phyloP scores from a whole-genome alignment of 257 asterid genomes.

The Solanum pennellii region DNA sequence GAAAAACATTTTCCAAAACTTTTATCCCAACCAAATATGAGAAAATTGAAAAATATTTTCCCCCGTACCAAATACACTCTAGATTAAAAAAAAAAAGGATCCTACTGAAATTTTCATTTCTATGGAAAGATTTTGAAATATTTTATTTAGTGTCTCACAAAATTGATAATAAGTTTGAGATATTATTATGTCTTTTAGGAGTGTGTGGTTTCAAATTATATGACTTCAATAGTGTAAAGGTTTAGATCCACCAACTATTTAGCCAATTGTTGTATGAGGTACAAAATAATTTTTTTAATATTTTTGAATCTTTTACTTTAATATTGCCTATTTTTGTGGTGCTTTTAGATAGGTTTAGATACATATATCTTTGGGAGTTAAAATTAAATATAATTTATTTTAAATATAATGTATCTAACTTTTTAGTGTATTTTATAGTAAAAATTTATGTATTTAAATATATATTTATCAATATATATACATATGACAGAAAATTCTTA shows the following conservation, averaged over 20 bases:
- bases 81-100: neutral
- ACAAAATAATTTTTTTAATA: too few species aligned
- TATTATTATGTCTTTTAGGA: neutral
- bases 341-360: too few species aligned
- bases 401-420: too few species aligned
- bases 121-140: neutral
- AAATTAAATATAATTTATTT: too few species aligned
- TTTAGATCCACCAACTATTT: neutral
- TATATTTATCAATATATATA: too few species aligned
- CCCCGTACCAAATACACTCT: too few species aligned
- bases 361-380: fast-evolving
- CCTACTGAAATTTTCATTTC: neutral
- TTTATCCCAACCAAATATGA: too few species aligned
- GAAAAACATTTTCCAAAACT: too few species aligned
- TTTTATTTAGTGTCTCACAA: neutral
- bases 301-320: too few species aligned
- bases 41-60: neutral
- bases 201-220: neutral
- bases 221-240: neutral
- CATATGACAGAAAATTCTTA: fast-evolving
- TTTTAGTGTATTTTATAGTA: fast-evolving
- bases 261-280: neutral
- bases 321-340: too few species aligned
- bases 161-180: neutral
- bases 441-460: fast-evolving